Evolutionary conservation across 257 asterid species (phyloP), one percentile per base, ranked within the genome.

Genomic region (Lithospermum erythrorhizon): DNA sequence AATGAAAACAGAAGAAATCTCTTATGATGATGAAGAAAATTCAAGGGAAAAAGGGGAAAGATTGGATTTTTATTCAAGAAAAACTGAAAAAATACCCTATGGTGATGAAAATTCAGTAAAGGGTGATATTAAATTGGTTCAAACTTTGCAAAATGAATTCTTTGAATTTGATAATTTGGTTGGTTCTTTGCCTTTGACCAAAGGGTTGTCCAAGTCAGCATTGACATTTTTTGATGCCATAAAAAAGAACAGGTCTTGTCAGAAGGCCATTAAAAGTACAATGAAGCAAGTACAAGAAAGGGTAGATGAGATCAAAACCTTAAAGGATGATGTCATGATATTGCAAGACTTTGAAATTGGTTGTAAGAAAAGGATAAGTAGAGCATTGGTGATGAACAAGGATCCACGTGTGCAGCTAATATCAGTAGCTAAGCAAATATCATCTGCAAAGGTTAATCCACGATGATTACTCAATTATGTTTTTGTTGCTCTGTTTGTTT

Each of bases 181-280:
- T 35, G 45, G 45, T 71, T 66, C 58, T 57, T 71, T 73, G 68
- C 82, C 86, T 7, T 68, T 62, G 67, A 67, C 61, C 49, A 78
- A 77, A 52, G 65, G 76, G 35, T 88, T 86, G 72, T 95, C 97
- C 20, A 73, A 73, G 70, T 78, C 86, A 53, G 98, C 97, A 15
- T 76, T 72, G 68, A 79, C 86, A 47, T 86, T 91, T 75, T 65
- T 88, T 68, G 89, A 84, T 61, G 97, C 98, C 63, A 84, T 91
- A 67, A 86, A 86, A 80, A 82, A 86, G 81, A 91, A 88, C 63
- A 84, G 97, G 78, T 72, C 86, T 25, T 86, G 74, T 73, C 95
- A 88, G 80, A 86, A 82, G 79, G 56, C 83, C 59, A 54, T 91
- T 22, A 72, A 94, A 65, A 71, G 74, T 59, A 88, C 79, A 72